Evolutionary conservation across 352 stramenopile species (phyloP), one percentile per base, ranked within the genome.

Genomic region (Pythium phragmiticola): DNA sequence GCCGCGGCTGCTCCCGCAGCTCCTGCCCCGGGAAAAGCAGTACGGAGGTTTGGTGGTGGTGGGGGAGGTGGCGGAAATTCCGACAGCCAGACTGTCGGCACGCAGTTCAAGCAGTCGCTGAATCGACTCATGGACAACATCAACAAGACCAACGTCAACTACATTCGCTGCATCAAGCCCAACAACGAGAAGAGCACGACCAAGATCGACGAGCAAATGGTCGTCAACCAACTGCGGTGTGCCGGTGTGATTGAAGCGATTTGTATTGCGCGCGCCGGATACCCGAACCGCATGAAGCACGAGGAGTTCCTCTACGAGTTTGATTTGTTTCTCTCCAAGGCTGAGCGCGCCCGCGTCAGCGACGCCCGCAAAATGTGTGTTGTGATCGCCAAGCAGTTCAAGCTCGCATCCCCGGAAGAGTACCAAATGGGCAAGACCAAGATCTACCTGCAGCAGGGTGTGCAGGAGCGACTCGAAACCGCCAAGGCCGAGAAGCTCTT

Each of bases 241-340:
- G 96, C 96, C 71, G 98, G 98, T 76, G 96, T 99, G 33, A 97
- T 99, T 43, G 98, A 99, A 76, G 98, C 97, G 8, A 98, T 99
- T 42, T 90, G 96, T 50, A 98, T 99, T 57, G 96, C 96, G 51
- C 91, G 98, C 53, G 90, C 97, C 50, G 98, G 97, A 21, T 99
- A 99, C 72, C 97, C 97, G 39, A 97, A 99, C 63, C 94, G 98
- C 36, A 73, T 99, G n/a, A 76, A 81, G 39, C 89, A 98, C 51
- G 71, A 92, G 54, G 84, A 92, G 42, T 30, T 95, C 7, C 62
- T 92, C 11, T 82, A 89, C 42, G 91, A 88, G 34, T 95, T 91
- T 53, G 21, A 21, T 21, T 21, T 21, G 21, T 21, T 21, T 21
- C 21, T 21, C 21, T 21, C 98, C 96, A 60, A 80, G 9, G 58